Percentiles rank a stretch among this genome's conserved stretches.
Evolutionary conservation across 2,329 filamentous ascomycete genomes (phyloP).

Genomic region (Achaetomium macrosporum): DNA sequence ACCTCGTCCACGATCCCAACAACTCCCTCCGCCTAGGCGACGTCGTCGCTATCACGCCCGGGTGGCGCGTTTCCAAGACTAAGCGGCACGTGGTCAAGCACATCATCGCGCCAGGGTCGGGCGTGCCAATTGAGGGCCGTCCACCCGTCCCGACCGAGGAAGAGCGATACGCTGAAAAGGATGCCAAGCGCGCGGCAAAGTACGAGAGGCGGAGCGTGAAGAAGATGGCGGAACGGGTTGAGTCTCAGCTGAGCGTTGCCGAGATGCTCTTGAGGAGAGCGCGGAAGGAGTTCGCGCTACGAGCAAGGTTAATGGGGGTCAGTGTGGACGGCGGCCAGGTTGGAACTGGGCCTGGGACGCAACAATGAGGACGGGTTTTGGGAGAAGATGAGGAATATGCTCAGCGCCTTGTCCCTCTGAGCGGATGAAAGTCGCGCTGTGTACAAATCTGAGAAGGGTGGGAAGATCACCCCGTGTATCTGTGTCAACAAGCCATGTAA

Average conservation of each 20-base stretch:
- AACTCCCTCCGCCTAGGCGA: slow-evolving; percentile 69
- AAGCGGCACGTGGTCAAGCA: slow-evolving; percentile 70
- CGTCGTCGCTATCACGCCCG: slow-evolving; percentile 63
- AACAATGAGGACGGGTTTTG: background rate
- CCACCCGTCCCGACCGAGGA: slow-evolving; percentile 61
- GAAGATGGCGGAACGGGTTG: slow-evolving; percentile 9
- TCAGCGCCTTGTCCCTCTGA: background rate
- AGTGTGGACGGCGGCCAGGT: background rate
- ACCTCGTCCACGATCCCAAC: slow-evolving; percentile 74
- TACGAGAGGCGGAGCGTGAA: slow-evolving; percentile 39
- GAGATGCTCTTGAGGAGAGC: slow-evolving; percentile 18
- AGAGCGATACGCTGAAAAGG: slow-evolving; percentile 51
- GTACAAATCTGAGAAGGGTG: slow-evolving; percentile 1
- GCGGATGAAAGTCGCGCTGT: background rate
- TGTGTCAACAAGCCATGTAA: slow-evolving; percentile 8
- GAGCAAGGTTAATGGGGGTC: slow-evolving; percentile 10
- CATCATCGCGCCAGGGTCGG: slow-evolving; percentile 61
- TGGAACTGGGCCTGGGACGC: background rate
- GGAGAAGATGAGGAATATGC: background rate
- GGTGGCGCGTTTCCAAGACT: slow-evolving; percentile 57
- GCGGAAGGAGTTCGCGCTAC: slow-evolving; percentile 24
- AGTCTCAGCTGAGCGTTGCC: slow-evolving; percentile 23
- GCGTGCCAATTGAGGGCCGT: slow-evolving; percentile 56
- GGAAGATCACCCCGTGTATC: slow-evolving; percentile 4
- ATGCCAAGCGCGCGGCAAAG: slow-evolving; percentile 52